Conservation (phyloP, 768 basidiomycete species). For the Suillus lakei region DNA sequence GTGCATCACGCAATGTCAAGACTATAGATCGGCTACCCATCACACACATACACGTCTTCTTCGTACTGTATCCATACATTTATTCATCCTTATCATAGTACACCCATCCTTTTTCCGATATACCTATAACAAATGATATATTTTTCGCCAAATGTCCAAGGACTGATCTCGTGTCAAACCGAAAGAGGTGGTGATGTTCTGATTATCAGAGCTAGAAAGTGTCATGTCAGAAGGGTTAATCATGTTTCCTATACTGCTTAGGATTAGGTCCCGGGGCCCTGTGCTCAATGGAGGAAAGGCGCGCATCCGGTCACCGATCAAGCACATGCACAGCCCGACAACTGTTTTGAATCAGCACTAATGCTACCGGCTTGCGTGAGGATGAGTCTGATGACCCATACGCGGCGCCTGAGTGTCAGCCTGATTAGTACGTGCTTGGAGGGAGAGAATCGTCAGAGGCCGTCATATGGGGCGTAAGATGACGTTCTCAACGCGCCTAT, state of each 20-base stretch:
- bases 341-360: background rate
- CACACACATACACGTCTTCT: background rate
- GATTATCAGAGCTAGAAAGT: background rate
- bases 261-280: background rate
- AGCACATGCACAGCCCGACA: background rate
- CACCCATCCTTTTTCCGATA: background rate
- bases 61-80: slow-evolving; percentile 6
- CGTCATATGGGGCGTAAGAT: background rate
- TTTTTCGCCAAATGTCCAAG: background rate
- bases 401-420: background rate
- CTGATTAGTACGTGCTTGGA: background rate
- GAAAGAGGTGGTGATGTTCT: background rate
- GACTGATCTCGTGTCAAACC: background rate
- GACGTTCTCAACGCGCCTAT: background rate
- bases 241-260: background rate
- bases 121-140: slow-evolving; percentile 1
- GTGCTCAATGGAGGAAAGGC: background rate
- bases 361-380: background rate
- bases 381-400: background rate
- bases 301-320: background rate
- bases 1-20: background rate
- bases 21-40: background rate
- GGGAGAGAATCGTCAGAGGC: background rate
- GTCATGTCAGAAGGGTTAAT: background rate
- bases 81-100: slow-evolving; percentile 4